These are phyloP conservation scores for Craspedostauros australis DNA, from an alignment of 108 stramenopile species.

Conservation along the genomic window DNA sequence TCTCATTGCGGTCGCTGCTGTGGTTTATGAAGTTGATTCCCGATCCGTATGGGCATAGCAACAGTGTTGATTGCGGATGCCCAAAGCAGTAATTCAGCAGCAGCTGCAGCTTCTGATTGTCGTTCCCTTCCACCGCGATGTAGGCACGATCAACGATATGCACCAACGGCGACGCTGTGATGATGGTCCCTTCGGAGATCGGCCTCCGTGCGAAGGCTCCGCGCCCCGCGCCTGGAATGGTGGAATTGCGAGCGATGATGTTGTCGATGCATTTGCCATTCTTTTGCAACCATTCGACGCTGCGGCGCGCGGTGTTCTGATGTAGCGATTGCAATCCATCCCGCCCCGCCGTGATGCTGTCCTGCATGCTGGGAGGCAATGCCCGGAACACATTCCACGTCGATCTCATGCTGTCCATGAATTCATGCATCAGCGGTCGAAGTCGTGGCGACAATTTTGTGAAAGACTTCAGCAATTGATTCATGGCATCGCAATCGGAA, in stretches of 20 bases:
- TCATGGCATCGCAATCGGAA: background rate
- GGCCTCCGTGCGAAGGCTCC: slow-evolving; percentile 66
- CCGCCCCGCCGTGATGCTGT: background rate
- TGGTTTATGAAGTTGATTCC: slow-evolving; percentile 66
- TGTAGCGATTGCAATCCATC: background rate
- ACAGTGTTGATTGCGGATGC: slow-evolving; percentile 38
- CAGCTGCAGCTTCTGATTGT: slow-evolving; percentile 30
- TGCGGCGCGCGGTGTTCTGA: slow-evolving; percentile 19
- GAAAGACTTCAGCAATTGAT: too few species aligned
- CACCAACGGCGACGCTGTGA: slow-evolving; percentile 51
- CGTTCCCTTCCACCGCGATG: slow-evolving; percentile 31
- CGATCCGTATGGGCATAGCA: slow-evolving; percentile 64
- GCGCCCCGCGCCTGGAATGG: slow-evolving; percentile 47
- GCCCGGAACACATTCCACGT: slow-evolving; percentile 15
- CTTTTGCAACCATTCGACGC: slow-evolving; percentile 13
- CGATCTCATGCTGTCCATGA: background rate
- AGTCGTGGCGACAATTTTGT: background rate
- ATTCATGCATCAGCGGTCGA: background rate
- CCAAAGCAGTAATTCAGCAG: slow-evolving; percentile 75
- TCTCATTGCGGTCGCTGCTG: background rate
- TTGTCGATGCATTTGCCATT: slow-evolving; percentile 44
- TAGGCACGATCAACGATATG: slow-evolving; percentile 36
- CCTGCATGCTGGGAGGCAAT: background rate
- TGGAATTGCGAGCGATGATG: slow-evolving; percentile 30
- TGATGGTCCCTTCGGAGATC: slow-evolving; percentile 29